phyloP scores from a whole-genome alignment of 2,329 filamentous ascomycete species.

The Fusarium drepaniforme region DNA sequence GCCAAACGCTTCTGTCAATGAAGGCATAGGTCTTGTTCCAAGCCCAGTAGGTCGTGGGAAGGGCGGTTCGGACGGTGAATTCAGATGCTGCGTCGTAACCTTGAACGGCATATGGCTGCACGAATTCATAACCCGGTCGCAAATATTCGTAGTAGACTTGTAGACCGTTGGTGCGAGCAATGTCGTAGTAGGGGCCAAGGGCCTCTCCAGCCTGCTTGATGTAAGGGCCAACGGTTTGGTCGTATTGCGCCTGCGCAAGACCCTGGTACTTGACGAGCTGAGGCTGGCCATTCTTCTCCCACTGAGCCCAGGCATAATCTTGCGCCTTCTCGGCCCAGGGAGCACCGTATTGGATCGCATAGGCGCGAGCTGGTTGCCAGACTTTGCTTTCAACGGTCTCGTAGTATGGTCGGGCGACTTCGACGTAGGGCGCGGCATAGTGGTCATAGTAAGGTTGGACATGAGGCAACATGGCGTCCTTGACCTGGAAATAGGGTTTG shows the following conservation, averaged over 20 bases:
- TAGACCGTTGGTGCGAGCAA: constrained; percentile 70
- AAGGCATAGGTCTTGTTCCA: constrained; percentile 79
- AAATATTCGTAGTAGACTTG: constrained; percentile 80
- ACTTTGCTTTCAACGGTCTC: constrained; percentile 70
- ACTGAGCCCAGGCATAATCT: constrained; percentile 76
- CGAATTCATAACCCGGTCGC: constrained; percentile 80
- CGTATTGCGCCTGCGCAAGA: constrained; percentile 74
- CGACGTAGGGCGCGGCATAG: constrained; percentile 87
- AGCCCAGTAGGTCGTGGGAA: constrained; percentile 79
- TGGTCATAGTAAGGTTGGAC: constrained; percentile 86
- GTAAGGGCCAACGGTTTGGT: constrained; percentile 78
- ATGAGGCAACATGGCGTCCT: constrained; percentile 76
- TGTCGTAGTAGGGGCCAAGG: constrained; percentile 79
- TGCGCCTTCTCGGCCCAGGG: constrained; percentile 78
- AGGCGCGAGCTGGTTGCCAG: constrained; percentile 75
- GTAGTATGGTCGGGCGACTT: constrained; percentile 82
- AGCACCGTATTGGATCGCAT: constrained; percentile 80
- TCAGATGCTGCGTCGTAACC: constrained; percentile 75
- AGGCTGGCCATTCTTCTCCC: constrained; percentile 83
- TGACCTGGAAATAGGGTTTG: constrained; percentile 80
- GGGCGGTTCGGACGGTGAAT: constrained; percentile 75
- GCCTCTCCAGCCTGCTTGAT: constrained; percentile 70
- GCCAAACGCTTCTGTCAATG: constrained; percentile 83
- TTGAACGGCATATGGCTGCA: constrained; percentile 78
- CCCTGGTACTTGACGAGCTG: constrained; percentile 75